A percentile compares a stretch with the other conserved stretches of the same genome.
phyloP scores from a whole-genome alignment of 371 early-diverging fungal genomes.

The Mortierella sp. region DNA sequence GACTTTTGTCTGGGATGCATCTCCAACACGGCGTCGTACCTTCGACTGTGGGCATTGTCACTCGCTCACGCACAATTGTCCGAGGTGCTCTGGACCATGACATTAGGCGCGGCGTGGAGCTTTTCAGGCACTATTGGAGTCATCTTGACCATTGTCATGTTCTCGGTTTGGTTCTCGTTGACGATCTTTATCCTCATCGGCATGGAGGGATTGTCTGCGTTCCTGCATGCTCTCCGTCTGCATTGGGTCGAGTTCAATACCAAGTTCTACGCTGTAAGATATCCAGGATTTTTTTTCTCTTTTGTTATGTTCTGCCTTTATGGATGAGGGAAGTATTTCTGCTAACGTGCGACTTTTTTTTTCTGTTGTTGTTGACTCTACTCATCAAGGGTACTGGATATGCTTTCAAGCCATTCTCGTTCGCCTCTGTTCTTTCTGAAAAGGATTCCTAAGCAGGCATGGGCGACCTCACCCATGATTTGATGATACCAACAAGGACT shows the following conservation, averaged over 20 bases:
- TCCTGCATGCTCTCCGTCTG: conserved; percentile 99
- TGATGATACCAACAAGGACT: too few species aligned
- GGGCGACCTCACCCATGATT: too few species aligned
- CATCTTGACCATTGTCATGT: conserved; percentile 70
- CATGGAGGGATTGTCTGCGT: conserved; percentile 99
- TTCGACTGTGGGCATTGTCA: conserved; percentile 99
- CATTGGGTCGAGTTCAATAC: conserved; percentile 99
- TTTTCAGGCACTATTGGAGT: conserved; percentile 61
- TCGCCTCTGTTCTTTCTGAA: conserved; percentile 38
- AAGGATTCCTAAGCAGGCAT: conserved; percentile 22
- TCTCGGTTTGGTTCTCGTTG: conserved; percentile 83
- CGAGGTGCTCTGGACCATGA: conserved; percentile 98
- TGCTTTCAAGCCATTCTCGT: conserved; percentile 88
- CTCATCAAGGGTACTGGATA: conserved; percentile 76
- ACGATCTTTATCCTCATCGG: conserved; percentile 89
- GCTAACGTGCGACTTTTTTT: too few species aligned
- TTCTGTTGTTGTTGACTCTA: too few species aligned
- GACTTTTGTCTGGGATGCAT: conserved; percentile 99
- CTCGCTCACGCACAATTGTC: conserved; percentile 99
- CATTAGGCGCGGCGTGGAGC: conserved; percentile 75
- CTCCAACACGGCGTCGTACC: conserved; percentile 99
- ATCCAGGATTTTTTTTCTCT: too few species aligned
- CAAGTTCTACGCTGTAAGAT: conserved; percentile 89
- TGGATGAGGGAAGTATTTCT: not conserved
- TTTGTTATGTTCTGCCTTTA: too few species aligned